A percentile compares a stretch with the other conserved stretches of the same genome.
Evolutionary conservation across 805 yeast species (phyloP).

Genomic region (Hanseniaspora nectarophila): DNA sequence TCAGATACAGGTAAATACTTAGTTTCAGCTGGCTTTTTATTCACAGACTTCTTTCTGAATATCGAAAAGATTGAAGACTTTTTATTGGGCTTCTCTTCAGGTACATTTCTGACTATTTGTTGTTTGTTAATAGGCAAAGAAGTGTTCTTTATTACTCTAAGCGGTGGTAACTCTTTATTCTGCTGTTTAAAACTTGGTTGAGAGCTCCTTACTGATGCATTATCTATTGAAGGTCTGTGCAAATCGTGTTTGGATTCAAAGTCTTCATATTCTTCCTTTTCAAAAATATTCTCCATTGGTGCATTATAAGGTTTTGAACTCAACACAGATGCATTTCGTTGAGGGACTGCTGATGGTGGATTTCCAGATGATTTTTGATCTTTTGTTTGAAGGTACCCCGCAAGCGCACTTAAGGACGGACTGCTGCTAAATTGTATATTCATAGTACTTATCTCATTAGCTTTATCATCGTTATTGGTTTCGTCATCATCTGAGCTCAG

Average conservation of each 20-base stretch:
- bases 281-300: slow-evolving; percentile 15
- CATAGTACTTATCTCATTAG: slow-evolving; percentile 10
- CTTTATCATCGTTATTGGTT: not conserved
- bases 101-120: slow-evolving; percentile 15
- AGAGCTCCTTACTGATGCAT: not conserved
- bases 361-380: slow-evolving; percentile 23
- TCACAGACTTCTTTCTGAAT: slow-evolving; percentile 12
- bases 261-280: slow-evolving; percentile 16
- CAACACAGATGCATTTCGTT: slow-evolving; percentile 18
- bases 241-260: not conserved
- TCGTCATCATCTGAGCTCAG: slow-evolving; percentile 1
- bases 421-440: slow-evolving; percentile 32
- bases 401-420: slow-evolving; percentile 35
- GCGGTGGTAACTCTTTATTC: not conserved
- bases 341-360: slow-evolving; percentile 17
- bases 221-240: not conserved
- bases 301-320: slow-evolving; percentile 19
- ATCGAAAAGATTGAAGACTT: slow-evolving; percentile 16
- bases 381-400: slow-evolving; percentile 31
- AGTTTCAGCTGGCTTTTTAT: not conserved
- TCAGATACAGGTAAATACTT: slow-evolving; percentile 11
- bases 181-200: not conserved
- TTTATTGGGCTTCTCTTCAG: slow-evolving; percentile 3
- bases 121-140: slow-evolving; percentile 4
- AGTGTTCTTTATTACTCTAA: not conserved